phyloP scores from a whole-genome alignment of 2,329 filamentous ascomycete species.

The Aspergillus ochraceus region DNA sequence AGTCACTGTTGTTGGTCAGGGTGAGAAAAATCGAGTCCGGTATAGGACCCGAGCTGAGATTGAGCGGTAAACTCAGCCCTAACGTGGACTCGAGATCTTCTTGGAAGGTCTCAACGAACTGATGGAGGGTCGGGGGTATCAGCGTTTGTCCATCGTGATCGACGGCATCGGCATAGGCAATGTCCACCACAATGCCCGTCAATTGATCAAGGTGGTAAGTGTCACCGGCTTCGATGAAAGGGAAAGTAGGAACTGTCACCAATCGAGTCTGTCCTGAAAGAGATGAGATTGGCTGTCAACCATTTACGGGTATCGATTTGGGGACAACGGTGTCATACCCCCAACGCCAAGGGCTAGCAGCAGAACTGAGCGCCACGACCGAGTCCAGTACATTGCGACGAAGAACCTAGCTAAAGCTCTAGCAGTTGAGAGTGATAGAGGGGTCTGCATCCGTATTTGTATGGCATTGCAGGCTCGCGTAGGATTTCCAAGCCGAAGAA shows the following conservation, averaged over 20 bases:
- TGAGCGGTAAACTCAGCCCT: not conserved
- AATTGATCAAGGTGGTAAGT: not conserved
- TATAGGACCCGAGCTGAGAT: not conserved
- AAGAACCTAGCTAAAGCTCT: not conserved
- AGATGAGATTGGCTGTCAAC: not conserved
- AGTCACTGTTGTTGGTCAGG: not conserved
- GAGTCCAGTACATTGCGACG: not conserved
- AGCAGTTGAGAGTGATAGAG: not conserved
- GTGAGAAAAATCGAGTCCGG: not conserved
- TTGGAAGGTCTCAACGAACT: conserved; percentile 52
- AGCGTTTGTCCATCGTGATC: conserved; percentile 51
- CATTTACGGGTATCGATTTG: not conserved
- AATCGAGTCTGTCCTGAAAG: not conserved
- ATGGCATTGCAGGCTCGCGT: not conserved
- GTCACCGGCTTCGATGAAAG: not conserved
- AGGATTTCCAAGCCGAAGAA: not conserved
- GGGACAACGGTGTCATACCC: not conserved
- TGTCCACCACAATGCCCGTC: conserved; percentile 36
- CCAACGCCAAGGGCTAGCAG: not conserved
- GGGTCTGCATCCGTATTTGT: not conserved
- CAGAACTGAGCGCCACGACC: not conserved
- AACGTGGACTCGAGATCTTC: conserved; percentile 33
- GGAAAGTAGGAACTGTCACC: not conserved
- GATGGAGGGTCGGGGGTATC: conserved; percentile 52
- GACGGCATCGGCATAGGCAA: conserved; percentile 38